A percentile compares a stretch with the other conserved stretches of the same genome.
Evolutionary conservation across 495 filamentous ascomycete species (phyloP).

Genomic region (Aspergillus avenaceus): DNA sequence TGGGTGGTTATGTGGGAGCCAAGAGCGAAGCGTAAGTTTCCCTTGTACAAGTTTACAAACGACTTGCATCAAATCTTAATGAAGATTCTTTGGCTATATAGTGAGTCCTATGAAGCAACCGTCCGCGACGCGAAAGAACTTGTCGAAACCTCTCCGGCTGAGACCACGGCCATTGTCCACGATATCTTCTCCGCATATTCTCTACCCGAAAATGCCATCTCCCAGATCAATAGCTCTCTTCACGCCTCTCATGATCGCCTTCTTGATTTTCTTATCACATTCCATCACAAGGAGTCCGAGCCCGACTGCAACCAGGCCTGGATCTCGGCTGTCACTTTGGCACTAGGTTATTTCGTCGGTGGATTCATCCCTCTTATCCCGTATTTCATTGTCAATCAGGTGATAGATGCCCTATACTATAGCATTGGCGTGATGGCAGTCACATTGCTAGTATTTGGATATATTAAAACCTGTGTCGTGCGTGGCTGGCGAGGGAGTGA

Average conservation of each 20-base stretch:
- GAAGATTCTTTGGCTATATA: conserved; percentile 11
- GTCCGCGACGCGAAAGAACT: conserved; percentile 39
- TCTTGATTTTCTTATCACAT: conserved; percentile 54
- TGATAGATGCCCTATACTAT: conserved; percentile 57
- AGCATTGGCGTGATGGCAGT: conserved; percentile 66
- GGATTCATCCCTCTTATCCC: conserved; percentile 69
- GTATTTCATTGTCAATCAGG: conserved; percentile 60
- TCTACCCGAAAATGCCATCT: conserved; percentile 37
- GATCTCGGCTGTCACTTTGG: conserved; percentile 59
- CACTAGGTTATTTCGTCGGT: conserved; percentile 67
- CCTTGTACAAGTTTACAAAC: conserved; percentile 1
- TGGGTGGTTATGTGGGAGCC: conserved; percentile 60
- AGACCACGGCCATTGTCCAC: conserved; percentile 39
- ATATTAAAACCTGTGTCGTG: conserved; percentile 59
- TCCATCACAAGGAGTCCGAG: conserved; percentile 49
- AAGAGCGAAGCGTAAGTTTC: conserved; percentile 60
- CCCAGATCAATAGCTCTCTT: conserved; percentile 42
- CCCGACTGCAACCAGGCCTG: conserved; percentile 52
- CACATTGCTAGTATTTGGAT: conserved; percentile 67
- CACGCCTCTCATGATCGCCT: conserved; percentile 41
- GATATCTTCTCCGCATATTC: conserved; percentile 50
- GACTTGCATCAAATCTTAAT: conserved; percentile 1
- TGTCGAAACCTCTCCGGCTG: conserved; percentile 33
- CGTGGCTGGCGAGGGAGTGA: conserved; percentile 32
- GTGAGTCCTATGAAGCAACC: conserved; percentile 47